Evolutionary conservation across 352 stramenopile species (phyloP).

Genomic region (Pythium dissotocum): DNA sequence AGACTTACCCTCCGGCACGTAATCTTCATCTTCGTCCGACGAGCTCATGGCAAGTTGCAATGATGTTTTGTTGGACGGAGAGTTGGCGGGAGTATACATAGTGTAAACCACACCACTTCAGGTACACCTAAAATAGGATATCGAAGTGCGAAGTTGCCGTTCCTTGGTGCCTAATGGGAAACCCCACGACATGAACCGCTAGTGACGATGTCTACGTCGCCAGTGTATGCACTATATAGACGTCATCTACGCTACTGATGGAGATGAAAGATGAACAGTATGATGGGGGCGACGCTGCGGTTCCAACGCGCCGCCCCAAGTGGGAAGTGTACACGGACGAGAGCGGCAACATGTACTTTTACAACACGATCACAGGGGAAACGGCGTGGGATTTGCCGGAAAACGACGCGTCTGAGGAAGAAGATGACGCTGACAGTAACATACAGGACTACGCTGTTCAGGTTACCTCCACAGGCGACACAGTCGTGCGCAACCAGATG

Average conservation of each 20-base stretch:
- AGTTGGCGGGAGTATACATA: background rate
- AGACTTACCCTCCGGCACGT: slow-evolving; percentile 57
- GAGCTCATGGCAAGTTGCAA: slow-evolving; percentile 48
- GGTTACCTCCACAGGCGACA: slow-evolving; percentile 9
- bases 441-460: background rate
- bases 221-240: background rate
- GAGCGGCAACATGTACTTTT: slow-evolving; percentile 78
- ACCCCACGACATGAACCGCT: background rate
- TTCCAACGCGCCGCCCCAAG: slow-evolving; percentile 23
- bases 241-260: background rate
- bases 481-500: slow-evolving; percentile 21
- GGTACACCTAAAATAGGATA: slow-evolving; percentile 15
- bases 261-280: background rate
- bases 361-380: slow-evolving; percentile 63
- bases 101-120: slow-evolving; percentile 1
- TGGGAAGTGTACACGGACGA: slow-evolving; percentile 72
- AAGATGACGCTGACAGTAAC: background rate
- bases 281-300: background rate
- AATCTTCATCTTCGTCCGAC: slow-evolving; percentile 69
- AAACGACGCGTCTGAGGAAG: slow-evolving; percentile 33
- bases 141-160: slow-evolving; percentile 22
- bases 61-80: background rate
- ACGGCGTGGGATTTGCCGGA: slow-evolving; percentile 68
- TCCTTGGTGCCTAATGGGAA: background rate
- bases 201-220: background rate